A percentile compares a stretch with the other conserved stretches of the same genome.
phyloP scores from a whole-genome alignment of 495 filamentous ascomycete genomes.

The Xylaria castorea region DNA sequence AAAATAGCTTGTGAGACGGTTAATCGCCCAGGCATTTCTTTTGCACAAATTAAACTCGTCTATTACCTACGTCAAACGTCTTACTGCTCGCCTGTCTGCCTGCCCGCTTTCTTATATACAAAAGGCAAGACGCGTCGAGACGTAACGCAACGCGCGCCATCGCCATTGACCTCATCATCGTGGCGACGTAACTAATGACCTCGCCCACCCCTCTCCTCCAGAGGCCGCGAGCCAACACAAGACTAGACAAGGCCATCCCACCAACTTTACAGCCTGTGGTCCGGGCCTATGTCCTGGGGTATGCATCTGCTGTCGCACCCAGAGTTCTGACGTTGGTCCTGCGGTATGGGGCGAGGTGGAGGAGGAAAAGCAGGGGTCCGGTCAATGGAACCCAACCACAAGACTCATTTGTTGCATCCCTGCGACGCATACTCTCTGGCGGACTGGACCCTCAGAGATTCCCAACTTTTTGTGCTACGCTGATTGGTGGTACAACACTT shows the following conservation, averaged over 20 bases:
- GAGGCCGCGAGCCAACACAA: slow-evolving; percentile 32
- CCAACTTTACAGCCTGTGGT: slow-evolving; percentile 64
- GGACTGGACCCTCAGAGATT: slow-evolving; percentile 67
- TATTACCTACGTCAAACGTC: neutral
- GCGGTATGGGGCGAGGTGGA: slow-evolving; percentile 50
- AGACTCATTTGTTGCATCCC: slow-evolving; percentile 48
- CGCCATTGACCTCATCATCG: slow-evolving; percentile 10
- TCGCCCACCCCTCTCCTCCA: slow-evolving; percentile 27
- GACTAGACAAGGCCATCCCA: slow-evolving; percentile 48
- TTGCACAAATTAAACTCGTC: neutral
- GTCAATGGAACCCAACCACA: slow-evolving; percentile 39
- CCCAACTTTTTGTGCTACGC: slow-evolving; percentile 78
- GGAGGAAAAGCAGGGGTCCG: slow-evolving; percentile 52
- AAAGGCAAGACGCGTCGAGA: slow-evolving; percentile 11
- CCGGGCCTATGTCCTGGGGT: slow-evolving; percentile 77
- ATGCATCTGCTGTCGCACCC: slow-evolving; percentile 73
- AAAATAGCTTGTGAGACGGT: neutral
- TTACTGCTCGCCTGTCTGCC: neutral
- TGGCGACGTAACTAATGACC: slow-evolving; percentile 31
- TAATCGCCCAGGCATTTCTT: neutral
- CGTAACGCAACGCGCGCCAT: slow-evolving; percentile 6
- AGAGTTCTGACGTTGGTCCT: slow-evolving; percentile 65
- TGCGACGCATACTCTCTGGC: slow-evolving; percentile 51
- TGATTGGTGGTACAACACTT: slow-evolving; percentile 79
- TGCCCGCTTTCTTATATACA: neutral